Conservation (phyloP, 1,284 basidiomycete genomes). For the Ustilago crameri region DNA sequence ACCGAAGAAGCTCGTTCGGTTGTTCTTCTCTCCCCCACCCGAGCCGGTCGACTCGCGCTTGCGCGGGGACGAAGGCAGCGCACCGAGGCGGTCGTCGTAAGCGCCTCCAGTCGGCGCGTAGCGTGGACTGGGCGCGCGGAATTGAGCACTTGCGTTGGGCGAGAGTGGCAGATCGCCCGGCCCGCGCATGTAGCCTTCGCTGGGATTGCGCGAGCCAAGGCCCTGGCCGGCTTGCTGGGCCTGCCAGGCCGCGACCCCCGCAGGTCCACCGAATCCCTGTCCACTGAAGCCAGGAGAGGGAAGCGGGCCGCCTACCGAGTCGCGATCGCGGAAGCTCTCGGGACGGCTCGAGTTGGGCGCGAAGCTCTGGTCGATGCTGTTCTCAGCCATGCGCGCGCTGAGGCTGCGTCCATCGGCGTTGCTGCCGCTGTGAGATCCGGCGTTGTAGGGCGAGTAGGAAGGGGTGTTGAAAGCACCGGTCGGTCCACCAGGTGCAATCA, state of each 20-base stretch:
- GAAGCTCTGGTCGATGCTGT: conserved; percentile 38
- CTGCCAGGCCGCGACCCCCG: conserved; percentile 49
- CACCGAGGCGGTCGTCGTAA: conserved; percentile 43
- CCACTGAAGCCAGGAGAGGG: conserved; percentile 13
- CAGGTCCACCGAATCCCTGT: conserved; percentile 31
- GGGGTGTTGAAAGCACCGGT: conserved; percentile 21
- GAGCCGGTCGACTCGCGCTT: conserved; percentile 55
- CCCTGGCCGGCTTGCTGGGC: conserved; percentile 50
- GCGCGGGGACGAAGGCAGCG: conserved; percentile 46
- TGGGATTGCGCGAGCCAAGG: conserved; percentile 21
- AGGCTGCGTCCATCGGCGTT: conserved; percentile 44
- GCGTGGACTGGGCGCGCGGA: conserved; percentile 20
- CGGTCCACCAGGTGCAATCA: conserved; percentile 25
- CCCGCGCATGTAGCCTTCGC: conserved; percentile 34
- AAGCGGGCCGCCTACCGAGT: conserved; percentile 23
- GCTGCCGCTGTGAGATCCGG: conserved; percentile 41
- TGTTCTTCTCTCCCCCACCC: conserved; percentile 31
- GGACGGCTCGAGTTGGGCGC: conserved; percentile 36
- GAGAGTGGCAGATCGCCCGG: conserved; percentile 37
- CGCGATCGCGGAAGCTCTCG: conserved; percentile 28
- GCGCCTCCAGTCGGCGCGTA: conserved; percentile 21
- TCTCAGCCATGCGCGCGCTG: conserved; percentile 37
- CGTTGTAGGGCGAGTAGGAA: conserved; percentile 29
- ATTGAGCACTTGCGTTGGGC: conserved; percentile 21
- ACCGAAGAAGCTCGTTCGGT: conserved; percentile 61